Conservation (phyloP, 2,329 filamentous ascomycete species). For the Penicillium sp. region DNA sequence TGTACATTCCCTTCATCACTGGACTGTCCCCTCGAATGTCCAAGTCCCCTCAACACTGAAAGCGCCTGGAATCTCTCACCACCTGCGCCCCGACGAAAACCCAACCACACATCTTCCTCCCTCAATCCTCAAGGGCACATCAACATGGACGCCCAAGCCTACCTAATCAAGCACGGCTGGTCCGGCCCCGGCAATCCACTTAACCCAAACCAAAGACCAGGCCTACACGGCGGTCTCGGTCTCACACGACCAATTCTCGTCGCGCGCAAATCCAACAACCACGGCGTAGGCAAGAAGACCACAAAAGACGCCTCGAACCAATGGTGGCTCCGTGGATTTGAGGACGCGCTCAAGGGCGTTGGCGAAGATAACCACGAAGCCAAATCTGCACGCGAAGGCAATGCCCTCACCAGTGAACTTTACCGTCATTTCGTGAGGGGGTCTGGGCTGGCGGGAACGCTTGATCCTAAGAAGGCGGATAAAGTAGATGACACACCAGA, state of each 20-base stretch:
- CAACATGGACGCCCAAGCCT: conserved; percentile 78
- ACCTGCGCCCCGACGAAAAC: not conserved
- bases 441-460: conserved; percentile 72
- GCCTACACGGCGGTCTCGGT: conserved; percentile 66
- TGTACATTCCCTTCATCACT: too few relatives aligned
- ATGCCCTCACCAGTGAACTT: conserved; percentile 55
- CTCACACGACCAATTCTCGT: conserved; percentile 82
- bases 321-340: conserved; percentile 97
- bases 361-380: conserved; percentile 60
- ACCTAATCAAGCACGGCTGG: conserved; percentile 87
- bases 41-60: too few relatives aligned
- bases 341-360: conserved; percentile 81
- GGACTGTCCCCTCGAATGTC: too few relatives aligned
- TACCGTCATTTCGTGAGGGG: conserved; percentile 86
- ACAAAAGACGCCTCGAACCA: conserved; percentile 69
- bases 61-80: too few relatives aligned
- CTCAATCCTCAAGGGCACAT: not conserved
- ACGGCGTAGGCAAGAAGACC: conserved; percentile 78
- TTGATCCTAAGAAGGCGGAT: conserved; percentile 28
- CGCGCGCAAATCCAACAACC: conserved; percentile 76
- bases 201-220: conserved; percentile 60
- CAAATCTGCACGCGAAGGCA: conserved; percentile 53
- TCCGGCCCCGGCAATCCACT: conserved; percentile 84
- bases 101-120: not conserved
- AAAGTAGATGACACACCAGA: conserved; percentile 9